Evolutionary conservation across 768 basidiomycete species (phyloP).

Genomic region (Mycena chlorophos): DNA sequence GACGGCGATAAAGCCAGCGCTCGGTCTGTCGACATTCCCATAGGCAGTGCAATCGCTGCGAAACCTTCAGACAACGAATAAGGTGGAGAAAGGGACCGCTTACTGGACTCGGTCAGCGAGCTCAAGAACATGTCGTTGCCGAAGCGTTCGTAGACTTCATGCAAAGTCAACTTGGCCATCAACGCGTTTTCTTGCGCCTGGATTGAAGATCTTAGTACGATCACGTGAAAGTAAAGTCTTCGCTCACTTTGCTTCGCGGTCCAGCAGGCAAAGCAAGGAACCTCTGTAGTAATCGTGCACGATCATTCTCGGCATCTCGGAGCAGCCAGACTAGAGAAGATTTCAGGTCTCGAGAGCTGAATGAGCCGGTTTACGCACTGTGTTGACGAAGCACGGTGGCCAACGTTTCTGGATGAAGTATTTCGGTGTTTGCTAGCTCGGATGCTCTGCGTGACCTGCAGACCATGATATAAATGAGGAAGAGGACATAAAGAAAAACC

Average conservation of each 20-base stretch:
- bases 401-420: constrained; percentile 59
- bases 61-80: not conserved
- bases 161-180: constrained; percentile 75
- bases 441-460: constrained; percentile 47
- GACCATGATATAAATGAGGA: constrained; percentile 2
- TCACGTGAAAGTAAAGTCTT: not conserved
- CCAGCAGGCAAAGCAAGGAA: constrained; percentile 58
- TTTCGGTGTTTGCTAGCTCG: constrained; percentile 40
- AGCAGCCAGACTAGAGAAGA: constrained; percentile 59
- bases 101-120: constrained; percentile 89
- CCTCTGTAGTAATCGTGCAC: constrained; percentile 56
- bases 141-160: constrained; percentile 77
- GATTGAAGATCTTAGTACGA: not conserved
- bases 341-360: constrained; percentile 1
- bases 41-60: constrained; percentile 79
- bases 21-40: constrained; percentile 63
- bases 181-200: constrained; percentile 77
- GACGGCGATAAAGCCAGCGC: constrained; percentile 41
- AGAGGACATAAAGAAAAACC: constrained; percentile 35
- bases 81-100: constrained; percentile 29
- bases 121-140: constrained; percentile 86
- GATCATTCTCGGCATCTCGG: constrained; percentile 55
- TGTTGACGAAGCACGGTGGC: constrained; percentile 65
- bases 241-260: constrained; percentile 54
- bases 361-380: constrained; percentile 46